Evolutionary conservation across 208 protist genomes (phyloP).

Genomic region (Entamoeba invadens): DNA sequence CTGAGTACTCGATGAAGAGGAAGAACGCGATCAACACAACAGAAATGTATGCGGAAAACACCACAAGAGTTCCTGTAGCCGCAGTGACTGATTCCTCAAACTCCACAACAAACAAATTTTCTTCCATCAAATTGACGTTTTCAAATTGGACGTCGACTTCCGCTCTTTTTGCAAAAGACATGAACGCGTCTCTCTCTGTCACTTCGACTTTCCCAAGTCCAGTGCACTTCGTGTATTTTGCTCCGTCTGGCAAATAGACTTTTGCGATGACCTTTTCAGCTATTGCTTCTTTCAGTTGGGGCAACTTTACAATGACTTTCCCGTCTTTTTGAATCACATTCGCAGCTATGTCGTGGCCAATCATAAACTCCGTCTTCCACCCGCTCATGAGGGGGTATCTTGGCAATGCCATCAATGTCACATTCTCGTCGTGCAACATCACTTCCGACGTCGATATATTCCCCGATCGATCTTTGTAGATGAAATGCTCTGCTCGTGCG

Average conservation of each 20-base stretch:
- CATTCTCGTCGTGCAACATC: not conserved
- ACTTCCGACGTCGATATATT: not conserved
- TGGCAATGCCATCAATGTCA: not conserved
- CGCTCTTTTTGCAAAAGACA: not conserved
- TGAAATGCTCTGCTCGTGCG: not conserved
- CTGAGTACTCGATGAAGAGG: not conserved
- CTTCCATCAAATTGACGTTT: not conserved
- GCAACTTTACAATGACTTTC: not conserved
- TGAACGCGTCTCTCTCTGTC: not conserved
- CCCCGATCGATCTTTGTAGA: not conserved
- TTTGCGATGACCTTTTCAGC: not conserved
- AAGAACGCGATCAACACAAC: not conserved
- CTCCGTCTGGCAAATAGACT: not conserved
- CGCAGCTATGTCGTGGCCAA: not conserved
- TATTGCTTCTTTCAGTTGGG: not conserved
- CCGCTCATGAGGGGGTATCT: not conserved
- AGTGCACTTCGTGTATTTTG: not conserved
- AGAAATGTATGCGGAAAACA: not conserved
- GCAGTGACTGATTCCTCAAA: not conserved
- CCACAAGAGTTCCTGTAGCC: not conserved
- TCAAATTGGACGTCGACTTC: not conserved
- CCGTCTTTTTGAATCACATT: not conserved
- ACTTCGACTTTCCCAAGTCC: not conserved
- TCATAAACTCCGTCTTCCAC: not conserved
- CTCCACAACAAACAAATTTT: not conserved